phyloP scores from a whole-genome alignment of 2,329 filamentous ascomycete species.

The Aspergillus eucalypticola region DNA sequence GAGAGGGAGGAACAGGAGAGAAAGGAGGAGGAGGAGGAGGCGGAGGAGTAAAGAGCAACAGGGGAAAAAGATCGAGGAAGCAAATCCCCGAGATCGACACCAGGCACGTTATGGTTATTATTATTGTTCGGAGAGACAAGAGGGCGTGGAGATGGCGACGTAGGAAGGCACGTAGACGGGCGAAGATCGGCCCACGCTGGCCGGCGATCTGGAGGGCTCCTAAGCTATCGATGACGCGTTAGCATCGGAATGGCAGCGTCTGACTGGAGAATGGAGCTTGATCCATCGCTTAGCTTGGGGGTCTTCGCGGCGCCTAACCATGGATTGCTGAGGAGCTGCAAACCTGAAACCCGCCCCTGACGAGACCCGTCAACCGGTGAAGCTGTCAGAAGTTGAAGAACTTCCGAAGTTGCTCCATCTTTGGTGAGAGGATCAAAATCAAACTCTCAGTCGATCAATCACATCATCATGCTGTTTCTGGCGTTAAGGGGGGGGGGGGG shows the following conservation, averaged over 20 bases:
- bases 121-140: neutral
- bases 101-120: neutral
- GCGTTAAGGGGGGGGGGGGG: no score
- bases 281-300: neutral
- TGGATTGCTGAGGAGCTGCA: constrained; percentile 3
- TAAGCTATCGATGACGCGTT: constrained; percentile 21
- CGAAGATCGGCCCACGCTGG: constrained; percentile 22
- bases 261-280: constrained; percentile 7
- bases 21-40: neutral
- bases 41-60: neutral
- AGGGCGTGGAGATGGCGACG: constrained; percentile 9
- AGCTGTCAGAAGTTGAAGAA: neutral
- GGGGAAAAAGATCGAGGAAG: constrained; percentile 2
- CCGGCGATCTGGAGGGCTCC: constrained; percentile 17
- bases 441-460: neutral
- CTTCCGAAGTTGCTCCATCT: neutral
- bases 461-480: neutral
- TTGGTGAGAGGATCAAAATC: neutral
- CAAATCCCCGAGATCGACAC: constrained; percentile 12
- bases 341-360: constrained; percentile 12
- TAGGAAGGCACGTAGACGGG: constrained; percentile 12
- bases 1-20: neutral
- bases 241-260: constrained; percentile 6
- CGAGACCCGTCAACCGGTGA: neutral
- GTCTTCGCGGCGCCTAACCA: neutral